phyloP scores from a whole-genome alignment of 805 yeast species.

The Komagataella pastoris region DNA sequence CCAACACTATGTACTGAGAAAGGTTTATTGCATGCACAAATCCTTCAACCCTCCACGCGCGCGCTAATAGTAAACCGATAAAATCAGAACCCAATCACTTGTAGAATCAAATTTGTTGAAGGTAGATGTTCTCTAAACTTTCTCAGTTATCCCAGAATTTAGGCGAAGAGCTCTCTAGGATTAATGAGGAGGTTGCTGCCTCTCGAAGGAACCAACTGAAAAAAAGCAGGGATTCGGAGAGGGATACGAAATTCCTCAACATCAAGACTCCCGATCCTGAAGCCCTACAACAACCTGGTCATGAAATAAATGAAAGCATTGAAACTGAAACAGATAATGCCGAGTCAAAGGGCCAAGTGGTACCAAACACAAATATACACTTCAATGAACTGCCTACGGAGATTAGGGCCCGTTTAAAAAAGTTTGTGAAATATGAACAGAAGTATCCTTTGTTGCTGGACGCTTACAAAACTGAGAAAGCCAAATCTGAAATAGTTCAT shows the following conservation, averaged over 20 bases:
- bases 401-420: conserved; percentile 48
- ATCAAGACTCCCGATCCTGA: conserved; percentile 33
- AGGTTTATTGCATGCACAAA: no score
- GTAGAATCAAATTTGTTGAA: neutral
- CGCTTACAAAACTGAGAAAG: conserved; percentile 76
- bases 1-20: neutral
- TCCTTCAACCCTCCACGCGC: neutral
- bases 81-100: neutral
- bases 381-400: conserved; percentile 36
- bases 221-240: conserved; percentile 1
- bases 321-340: neutral
- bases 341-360: neutral
- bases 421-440: conserved; percentile 77
- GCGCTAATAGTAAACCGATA: neutral
- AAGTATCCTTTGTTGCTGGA: conserved; percentile 77
- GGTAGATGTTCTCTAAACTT: conserved; percentile 37
- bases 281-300: conserved; percentile 32
- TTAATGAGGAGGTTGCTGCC: conserved; percentile 16
- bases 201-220: conserved; percentile 1
- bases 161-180: conserved; percentile 38
- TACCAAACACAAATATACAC: conserved; percentile 9
- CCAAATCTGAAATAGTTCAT: conserved; percentile 42
- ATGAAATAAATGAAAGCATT: conserved; percentile 14
- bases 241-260: conserved; percentile 17
- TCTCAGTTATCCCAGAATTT: conserved; percentile 52